Percentiles rank a stretch among this genome's conserved stretches.
Conservation (phyloP, 2,329 filamentous ascomycete species). For the Ramichloridium luteum region DNA sequence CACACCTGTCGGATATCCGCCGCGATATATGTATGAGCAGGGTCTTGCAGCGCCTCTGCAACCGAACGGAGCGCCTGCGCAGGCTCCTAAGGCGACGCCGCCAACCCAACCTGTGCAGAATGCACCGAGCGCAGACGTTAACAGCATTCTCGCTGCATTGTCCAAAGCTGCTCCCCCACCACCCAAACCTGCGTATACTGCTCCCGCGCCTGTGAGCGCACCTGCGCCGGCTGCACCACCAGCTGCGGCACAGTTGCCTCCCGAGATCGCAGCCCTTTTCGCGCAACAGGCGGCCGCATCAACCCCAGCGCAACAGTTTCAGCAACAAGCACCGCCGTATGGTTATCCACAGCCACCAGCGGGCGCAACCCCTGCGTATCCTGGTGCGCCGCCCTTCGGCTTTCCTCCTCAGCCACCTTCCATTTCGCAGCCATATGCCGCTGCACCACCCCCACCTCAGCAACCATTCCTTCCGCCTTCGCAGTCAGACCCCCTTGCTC, state of each 20-base stretch:
- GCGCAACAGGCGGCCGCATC: conserved; percentile 11
- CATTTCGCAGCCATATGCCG: conserved; percentile 25
- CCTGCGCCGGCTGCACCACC: conserved; percentile 8
- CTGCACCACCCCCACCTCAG: conserved; percentile 49
- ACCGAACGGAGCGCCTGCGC: conserved; percentile 10
- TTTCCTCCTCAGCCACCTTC: conserved; percentile 23
- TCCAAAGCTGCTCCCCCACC: conserved; percentile 19
- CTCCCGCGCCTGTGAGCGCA: conserved; percentile 9
- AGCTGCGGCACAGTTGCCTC: conserved; percentile 12
- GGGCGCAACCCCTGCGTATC: conserved; percentile 9
- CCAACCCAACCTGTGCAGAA: conserved; percentile 8
- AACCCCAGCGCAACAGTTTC: conserved; percentile 8
- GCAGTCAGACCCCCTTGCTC: conserved; percentile 18
- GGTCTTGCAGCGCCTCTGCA: conserved; percentile 13
- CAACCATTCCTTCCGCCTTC: conserved; percentile 22
- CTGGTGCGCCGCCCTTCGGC: conserved; percentile 11
- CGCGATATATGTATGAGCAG: conserved; percentile 21
- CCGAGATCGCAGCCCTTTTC: conserved; percentile 18
- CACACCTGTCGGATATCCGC: conserved; percentile 22
- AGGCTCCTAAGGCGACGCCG: conserved; percentile 7
- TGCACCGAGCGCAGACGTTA: conserved; percentile 21
- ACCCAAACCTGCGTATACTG: conserved; percentile 10
- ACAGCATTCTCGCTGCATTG: conserved; percentile 25
- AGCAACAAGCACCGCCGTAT: conserved; percentile 7
- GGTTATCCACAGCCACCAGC: conserved; percentile 10